These are phyloP conservation scores for Lasiosphaeria ovina DNA, from an alignment of 495 filamentous ascomycete genomes.

Conservation along the genomic window DNA sequence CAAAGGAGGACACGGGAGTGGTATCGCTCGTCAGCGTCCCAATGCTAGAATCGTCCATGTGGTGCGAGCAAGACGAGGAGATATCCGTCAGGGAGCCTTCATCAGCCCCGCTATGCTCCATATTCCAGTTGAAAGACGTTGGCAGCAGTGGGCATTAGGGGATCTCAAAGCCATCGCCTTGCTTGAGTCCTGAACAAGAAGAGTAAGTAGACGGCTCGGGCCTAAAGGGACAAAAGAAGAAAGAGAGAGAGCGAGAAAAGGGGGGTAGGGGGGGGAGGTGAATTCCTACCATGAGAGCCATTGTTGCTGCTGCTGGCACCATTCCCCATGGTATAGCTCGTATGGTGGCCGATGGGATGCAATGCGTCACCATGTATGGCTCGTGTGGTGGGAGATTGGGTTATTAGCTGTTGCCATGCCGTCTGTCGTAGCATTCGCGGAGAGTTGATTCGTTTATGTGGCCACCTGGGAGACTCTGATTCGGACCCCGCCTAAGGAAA, in stretches of 20 bases:
- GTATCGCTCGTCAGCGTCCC: not conserved
- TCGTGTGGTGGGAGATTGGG: too few relatives aligned
- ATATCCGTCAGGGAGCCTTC: not conserved
- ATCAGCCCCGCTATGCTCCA: too few relatives aligned
- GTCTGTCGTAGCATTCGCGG: not conserved
- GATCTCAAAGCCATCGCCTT: not conserved
- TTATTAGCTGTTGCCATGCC: not conserved
- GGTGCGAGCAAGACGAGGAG: not conserved
- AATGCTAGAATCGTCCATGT: not conserved
- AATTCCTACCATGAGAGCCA: not conserved
- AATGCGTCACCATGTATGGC: too few relatives aligned
- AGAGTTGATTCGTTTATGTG: not conserved
- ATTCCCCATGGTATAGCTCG: not conserved
- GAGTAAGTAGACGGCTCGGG: not conserved
- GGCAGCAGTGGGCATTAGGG: not conserved
- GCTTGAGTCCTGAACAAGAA: not conserved
- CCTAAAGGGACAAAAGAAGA: not conserved
- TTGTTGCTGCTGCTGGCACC: not conserved
- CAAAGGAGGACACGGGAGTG: not conserved
- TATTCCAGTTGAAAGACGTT: not conserved
- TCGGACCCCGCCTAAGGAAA: too few relatives aligned
- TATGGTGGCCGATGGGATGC: too few relatives aligned
- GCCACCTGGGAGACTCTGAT: too few relatives aligned
- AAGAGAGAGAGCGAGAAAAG: too few relatives aligned
- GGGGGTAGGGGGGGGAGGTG: too few relatives aligned